These are phyloP conservation scores for Diaporthe sp. DNA, from an alignment of 2,329 filamentous ascomycete species.

Conservation along the genomic window DNA sequence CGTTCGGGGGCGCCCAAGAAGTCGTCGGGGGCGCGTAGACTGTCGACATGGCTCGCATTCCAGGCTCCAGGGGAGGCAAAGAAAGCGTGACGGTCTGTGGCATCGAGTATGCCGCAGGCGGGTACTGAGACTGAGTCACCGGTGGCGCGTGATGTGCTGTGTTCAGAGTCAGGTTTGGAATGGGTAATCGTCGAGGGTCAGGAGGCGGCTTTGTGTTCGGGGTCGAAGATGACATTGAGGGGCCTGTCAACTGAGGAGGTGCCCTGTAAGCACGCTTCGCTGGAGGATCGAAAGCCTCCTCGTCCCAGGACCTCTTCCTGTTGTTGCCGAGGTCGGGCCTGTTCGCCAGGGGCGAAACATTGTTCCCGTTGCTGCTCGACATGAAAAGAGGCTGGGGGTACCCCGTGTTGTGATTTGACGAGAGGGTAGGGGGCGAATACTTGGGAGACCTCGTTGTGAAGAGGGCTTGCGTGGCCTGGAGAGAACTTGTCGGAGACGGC, in stretches of 20 bases:
- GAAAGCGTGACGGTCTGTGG: constrained; percentile 59
- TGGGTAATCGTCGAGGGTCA: constrained; percentile 68
- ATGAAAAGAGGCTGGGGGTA: constrained; percentile 51
- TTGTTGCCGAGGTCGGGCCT: constrained; percentile 58
- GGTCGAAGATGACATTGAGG: constrained; percentile 27
- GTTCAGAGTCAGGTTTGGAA: constrained; percentile 79
- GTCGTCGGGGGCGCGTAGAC: constrained; percentile 75
- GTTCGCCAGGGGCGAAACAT: constrained; percentile 61
- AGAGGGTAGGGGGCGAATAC: constrained; percentile 55
- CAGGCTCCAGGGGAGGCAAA: constrained; percentile 72
- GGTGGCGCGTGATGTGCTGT: constrained; percentile 54
- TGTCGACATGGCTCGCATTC: constrained; percentile 81
- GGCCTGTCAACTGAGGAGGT: constrained; percentile 45
- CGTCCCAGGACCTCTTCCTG: constrained; percentile 67
- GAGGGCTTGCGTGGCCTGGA: constrained; percentile 53
- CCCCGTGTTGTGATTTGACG: constrained; percentile 41
- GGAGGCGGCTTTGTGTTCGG: constrained; percentile 47
- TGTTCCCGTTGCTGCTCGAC: constrained; percentile 26
- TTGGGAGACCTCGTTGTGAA: constrained; percentile 43
- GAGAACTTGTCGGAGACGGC: constrained; percentile 62
- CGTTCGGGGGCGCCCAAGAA: constrained; percentile 55
- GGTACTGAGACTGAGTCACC: constrained; percentile 49
- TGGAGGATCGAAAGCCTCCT: constrained; percentile 66
- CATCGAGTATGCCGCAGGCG: constrained; percentile 53
- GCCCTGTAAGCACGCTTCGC: constrained; percentile 63